Evolutionary conservation across 2,329 filamentous ascomycete genomes (phyloP).

Genomic region (Truncatella angustata): DNA sequence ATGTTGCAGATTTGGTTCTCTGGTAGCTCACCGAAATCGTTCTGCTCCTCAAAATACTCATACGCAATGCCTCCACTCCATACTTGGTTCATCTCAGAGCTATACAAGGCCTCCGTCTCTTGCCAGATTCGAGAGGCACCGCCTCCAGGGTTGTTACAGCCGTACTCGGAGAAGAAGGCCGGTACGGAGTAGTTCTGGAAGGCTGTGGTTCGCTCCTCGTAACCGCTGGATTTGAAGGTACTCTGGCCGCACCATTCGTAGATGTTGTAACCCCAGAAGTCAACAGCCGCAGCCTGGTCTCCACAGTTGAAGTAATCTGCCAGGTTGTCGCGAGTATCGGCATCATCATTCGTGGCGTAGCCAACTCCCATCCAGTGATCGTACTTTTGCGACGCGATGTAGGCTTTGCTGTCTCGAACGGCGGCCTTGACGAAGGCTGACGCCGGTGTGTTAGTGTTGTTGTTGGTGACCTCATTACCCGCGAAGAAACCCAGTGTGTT

Average conservation of each 20-base stretch:
- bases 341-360: slow-evolving; percentile 74
- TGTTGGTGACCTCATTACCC: slow-evolving; percentile 75
- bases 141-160: slow-evolving; percentile 58
- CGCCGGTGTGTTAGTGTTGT: slow-evolving; percentile 66
- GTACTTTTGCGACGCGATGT: slow-evolving; percentile 62
- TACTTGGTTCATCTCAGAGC: slow-evolving; percentile 62
- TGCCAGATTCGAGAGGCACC: slow-evolving; percentile 60
- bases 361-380: slow-evolving; percentile 69
- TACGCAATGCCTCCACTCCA: slow-evolving; percentile 79
- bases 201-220: slow-evolving; percentile 63
- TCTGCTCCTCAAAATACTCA: slow-evolving; percentile 74
- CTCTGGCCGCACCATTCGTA: slow-evolving; percentile 76
- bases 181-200: slow-evolving; percentile 69
- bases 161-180: slow-evolving; percentile 77
- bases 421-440: slow-evolving; percentile 76
- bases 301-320: slow-evolving; percentile 75
- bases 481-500: slow-evolving; percentile 77
- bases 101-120: slow-evolving; percentile 65
- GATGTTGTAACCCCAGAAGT: slow-evolving; percentile 84
- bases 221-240: slow-evolving; percentile 62
- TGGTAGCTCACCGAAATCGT: slow-evolving; percentile 56
- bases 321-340: slow-evolving; percentile 62
- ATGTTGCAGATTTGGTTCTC: background rate
- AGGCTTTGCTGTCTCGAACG: slow-evolving; percentile 72
- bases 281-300: slow-evolving; percentile 53